A percentile compares a stretch with the other conserved stretches of the same genome.
Evolutionary conservation across 228 moss, liverwort and hornwort species (phyloP).

Genomic region (Sphagnum fallax): DNA sequence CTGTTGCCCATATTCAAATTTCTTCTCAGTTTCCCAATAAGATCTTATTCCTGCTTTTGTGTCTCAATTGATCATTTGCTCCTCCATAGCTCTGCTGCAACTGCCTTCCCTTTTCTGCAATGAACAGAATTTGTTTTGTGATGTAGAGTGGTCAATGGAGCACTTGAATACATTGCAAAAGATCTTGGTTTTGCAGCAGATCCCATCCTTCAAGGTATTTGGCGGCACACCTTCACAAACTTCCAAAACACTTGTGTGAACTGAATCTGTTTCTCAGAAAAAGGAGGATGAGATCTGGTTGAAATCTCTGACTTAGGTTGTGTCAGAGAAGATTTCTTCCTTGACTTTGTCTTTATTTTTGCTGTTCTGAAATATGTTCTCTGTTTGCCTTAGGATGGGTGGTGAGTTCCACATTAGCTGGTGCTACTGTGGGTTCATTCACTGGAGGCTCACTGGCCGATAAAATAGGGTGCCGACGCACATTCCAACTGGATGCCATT

Average conservation of each 20-base stretch:
- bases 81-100: background rate
- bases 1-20: no score
- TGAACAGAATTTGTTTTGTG: background rate
- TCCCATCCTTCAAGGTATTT: slow-evolving; percentile 29
- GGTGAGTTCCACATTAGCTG: slow-evolving; percentile 45
- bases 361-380: no score
- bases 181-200: slow-evolving; percentile 34
- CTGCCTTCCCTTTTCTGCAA: background rate
- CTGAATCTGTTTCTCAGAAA: background rate
- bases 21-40: no score
- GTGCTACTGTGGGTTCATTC: slow-evolving; percentile 46
- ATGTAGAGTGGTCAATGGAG: slow-evolving; percentile 43
- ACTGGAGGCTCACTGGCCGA: slow-evolving; percentile 45
- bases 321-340: background rate
- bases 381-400: slow-evolving; percentile 29
- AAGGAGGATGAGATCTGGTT: background rate
- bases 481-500: slow-evolving; percentile 41
- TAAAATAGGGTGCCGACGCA: slow-evolving; percentile 32
- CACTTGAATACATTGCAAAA: slow-evolving; percentile 32
- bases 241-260: background rate
- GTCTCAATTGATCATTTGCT: background rate
- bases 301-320: background rate
- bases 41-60: no score
- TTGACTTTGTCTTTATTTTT: background rate
- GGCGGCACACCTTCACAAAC: background rate